phyloP scores from a whole-genome alignment of 202 grass and related monocot genomes.

The Elaeis oleifera region DNA sequence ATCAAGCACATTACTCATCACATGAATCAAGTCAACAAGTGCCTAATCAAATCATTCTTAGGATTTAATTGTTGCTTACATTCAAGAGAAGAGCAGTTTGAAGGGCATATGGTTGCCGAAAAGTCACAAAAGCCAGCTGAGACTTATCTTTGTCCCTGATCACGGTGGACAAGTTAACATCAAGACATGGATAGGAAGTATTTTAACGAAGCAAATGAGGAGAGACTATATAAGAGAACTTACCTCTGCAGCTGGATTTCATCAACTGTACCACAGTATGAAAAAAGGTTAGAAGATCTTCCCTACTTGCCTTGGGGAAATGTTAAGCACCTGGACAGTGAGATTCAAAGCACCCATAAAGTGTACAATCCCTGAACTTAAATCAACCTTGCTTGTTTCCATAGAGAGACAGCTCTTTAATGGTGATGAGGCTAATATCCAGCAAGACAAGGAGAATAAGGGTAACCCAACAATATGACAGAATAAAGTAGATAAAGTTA shows the following conservation, averaged over 20 bases:
- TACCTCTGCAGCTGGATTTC: constrained; percentile 32
- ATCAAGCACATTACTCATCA: background rate
- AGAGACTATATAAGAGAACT: background rate
- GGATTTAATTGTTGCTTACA: constrained; percentile 6
- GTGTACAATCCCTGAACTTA: background rate
- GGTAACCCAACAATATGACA: background rate
- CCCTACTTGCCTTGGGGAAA: constrained; percentile 28
- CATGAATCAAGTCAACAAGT: background rate
- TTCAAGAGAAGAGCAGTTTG: constrained; percentile 28
- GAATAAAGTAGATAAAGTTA: constrained; percentile 1
- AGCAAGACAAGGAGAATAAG: background rate
- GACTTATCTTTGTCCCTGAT: constrained; percentile 15
- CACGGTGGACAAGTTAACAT: background rate
- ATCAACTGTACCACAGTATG: constrained; percentile 27
- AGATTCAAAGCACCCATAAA: constrained; percentile 26
- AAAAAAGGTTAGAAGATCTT: constrained; percentile 27
- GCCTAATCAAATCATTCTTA: background rate
- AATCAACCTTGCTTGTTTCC: background rate
- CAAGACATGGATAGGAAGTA: background rate
- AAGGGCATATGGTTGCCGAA: constrained; percentile 26
- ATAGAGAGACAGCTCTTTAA: background rate
- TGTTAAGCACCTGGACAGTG: constrained; percentile 26
- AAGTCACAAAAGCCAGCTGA: constrained; percentile 18
- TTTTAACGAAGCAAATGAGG: background rate
- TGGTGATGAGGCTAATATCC: background rate